Conservation (phyloP, 106 monocot genomes). For the Allium sativum region DNA sequence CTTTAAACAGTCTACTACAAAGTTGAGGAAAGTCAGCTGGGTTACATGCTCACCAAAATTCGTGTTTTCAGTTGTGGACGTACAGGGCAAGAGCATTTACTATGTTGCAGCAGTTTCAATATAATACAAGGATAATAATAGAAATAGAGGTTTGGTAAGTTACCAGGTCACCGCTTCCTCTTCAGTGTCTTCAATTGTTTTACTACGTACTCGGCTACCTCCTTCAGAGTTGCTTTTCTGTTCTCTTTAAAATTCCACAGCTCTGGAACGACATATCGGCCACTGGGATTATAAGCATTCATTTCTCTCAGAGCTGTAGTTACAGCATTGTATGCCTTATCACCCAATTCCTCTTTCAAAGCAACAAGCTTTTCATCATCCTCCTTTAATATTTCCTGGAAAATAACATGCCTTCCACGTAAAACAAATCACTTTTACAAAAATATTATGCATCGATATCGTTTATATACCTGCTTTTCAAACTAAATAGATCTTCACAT, state of each 20-base stretch:
- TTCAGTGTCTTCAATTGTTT: constrained; percentile 16
- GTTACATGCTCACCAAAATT: too few relatives aligned
- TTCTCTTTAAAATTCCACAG: constrained; percentile 20
- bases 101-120: too few relatives aligned
- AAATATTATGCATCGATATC: too few relatives aligned
- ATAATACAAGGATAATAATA: not conserved
- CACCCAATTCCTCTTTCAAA: constrained; percentile 20
- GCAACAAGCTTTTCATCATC: constrained; percentile 15
- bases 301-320: constrained; percentile 9
- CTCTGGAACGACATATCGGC: constrained; percentile 14
- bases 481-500: too few relatives aligned
- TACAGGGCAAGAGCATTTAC: too few relatives aligned
- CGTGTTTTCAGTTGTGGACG: too few relatives aligned
- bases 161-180: not conserved
- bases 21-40: too few relatives aligned
- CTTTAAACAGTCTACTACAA: too few relatives aligned
- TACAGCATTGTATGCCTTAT: constrained; percentile 11
- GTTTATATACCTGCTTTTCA: too few relatives aligned
- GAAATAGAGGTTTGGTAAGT: not conserved
- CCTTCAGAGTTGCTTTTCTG: constrained; percentile 17
- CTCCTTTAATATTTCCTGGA: constrained; percentile 15
- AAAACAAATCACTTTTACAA: too few relatives aligned
- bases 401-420: not conserved
- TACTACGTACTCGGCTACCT: constrained; percentile 13
- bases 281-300: constrained; percentile 21